phyloP scores from a whole-genome alignment of 2,329 filamentous ascomycete genomes.

The Arthrobotrys sinensis region DNA sequence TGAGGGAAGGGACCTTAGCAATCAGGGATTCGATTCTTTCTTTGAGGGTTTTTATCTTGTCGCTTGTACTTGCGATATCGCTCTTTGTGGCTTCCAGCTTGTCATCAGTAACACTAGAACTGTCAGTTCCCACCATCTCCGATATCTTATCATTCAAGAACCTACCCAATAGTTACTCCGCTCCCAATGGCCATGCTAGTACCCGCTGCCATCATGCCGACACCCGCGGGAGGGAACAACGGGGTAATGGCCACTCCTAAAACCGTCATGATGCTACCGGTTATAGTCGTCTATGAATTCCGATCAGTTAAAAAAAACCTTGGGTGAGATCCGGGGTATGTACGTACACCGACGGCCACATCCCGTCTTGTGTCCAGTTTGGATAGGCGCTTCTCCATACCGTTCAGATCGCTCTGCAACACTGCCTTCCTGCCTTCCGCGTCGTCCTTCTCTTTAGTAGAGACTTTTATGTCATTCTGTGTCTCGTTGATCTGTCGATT shows the following conservation, averaged over 20 bases:
- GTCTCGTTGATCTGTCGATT: background rate
- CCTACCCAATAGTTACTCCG: background rate
- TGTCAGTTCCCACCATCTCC: background rate
- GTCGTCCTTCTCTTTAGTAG: background rate
- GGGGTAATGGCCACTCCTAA: background rate
- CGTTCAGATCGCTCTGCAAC: background rate
- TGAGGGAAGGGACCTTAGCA: background rate
- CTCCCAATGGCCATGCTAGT: slow-evolving; percentile 9
- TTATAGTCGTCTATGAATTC: background rate
- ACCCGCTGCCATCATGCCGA: background rate
- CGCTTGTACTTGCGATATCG: background rate
- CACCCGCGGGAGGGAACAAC: background rate
- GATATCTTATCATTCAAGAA: background rate
- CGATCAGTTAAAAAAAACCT: no score
- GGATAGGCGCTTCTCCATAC: background rate
- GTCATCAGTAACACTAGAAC: background rate
- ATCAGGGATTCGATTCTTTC: background rate
- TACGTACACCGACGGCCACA: background rate
- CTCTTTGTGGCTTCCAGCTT: background rate
- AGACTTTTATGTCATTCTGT: background rate
- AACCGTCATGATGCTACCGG: background rate
- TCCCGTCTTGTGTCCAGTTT: background rate
- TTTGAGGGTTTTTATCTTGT: background rate
- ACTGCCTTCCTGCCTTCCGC: background rate
- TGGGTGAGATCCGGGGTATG: no score